Evolutionary conservation across 805 yeast species (phyloP).

Genomic region (Zygosaccharomyces rouxii): DNA sequence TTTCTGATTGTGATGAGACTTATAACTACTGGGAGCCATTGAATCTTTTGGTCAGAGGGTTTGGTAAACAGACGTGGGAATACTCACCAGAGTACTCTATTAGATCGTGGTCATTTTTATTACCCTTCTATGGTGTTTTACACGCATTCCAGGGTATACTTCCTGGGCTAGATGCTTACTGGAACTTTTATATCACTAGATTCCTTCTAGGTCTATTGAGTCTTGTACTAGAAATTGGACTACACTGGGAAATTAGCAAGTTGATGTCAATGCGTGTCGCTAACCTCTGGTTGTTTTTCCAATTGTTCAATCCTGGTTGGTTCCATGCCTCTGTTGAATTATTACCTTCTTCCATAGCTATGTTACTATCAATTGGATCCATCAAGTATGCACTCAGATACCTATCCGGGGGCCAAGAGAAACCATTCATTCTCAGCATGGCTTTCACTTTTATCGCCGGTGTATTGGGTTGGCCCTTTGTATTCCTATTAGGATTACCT

Average conservation of each 20-base stretch:
- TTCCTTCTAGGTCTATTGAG: constrained; percentile 26
- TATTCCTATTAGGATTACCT: constrained; percentile 60
- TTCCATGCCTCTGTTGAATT: constrained; percentile 84
- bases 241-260: constrained; percentile 22
- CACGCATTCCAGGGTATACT: constrained; percentile 21
- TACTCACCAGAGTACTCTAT: constrained; percentile 87
- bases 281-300: constrained; percentile 58
- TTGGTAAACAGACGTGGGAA: constrained; percentile 96
- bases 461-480: constrained; percentile 88
- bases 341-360: constrained; percentile 76
- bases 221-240: constrained; percentile 43
- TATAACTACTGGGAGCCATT: constrained; percentile 95
- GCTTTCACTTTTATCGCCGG: constrained; percentile 53
- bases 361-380: constrained; percentile 41
- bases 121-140: constrained; percentile 38
- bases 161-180: constrained; percentile 29
- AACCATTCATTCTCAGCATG: constrained; percentile 27
- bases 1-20: constrained; percentile 89
- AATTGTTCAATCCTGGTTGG: constrained; percentile 71
- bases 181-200: constrained; percentile 28
- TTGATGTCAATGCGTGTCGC: constrained; percentile 38
- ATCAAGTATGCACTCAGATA: constrained; percentile 29
- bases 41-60: constrained; percentile 67
- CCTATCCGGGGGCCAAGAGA: constrained; percentile 22
- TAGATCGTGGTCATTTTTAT: constrained; percentile 75